Percentiles rank a stretch among this genome's conserved stretches.
phyloP scores from a whole-genome alignment of 2,329 filamentous ascomycete genomes.

The Pseudodiploospora longispora region DNA sequence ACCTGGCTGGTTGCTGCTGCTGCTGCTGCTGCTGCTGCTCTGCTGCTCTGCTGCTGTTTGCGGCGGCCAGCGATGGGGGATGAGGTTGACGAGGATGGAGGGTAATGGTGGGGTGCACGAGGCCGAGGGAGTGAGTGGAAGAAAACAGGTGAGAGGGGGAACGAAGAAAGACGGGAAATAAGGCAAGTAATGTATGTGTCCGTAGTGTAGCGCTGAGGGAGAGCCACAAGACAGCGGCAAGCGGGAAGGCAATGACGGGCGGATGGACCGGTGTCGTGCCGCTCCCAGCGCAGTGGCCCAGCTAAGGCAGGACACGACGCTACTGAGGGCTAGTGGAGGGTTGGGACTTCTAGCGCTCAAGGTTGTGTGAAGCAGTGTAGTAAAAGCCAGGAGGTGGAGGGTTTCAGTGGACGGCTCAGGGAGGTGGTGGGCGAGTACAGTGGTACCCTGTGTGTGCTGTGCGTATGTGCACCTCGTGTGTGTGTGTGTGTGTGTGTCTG shows the following conservation, averaged over 20 bases:
- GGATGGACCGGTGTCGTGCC: conserved; percentile 31
- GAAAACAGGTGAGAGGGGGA: conserved; percentile 3
- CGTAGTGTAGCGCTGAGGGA: not conserved
- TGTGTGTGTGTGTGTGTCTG: too few species aligned
- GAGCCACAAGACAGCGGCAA: conserved; percentile 13
- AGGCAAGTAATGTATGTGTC: too few species aligned
- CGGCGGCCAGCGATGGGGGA: too few species aligned
- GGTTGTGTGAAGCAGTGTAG: not conserved
- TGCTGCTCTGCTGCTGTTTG: too few species aligned
- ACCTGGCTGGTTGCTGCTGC: too few species aligned
- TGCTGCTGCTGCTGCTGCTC: too few species aligned
- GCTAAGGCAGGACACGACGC: conserved; percentile 10
- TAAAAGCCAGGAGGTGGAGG: too few species aligned
- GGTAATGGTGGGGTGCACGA: conserved; percentile 11
- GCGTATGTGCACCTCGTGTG: too few species aligned
- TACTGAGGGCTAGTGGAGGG: conserved; percentile 10
- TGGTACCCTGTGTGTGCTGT: too few species aligned
- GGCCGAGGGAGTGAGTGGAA: conserved; percentile 5
- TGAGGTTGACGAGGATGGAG: not conserved
- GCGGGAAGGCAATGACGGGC: conserved; percentile 29
- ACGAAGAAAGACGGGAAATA: conserved; percentile 6
- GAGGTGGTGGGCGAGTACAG: too few species aligned
- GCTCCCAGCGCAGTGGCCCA: conserved; percentile 28
- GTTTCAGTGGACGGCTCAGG: too few species aligned
- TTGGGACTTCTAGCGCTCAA: conserved; percentile 7